Base-by-base conservation (phyloP, 768 basidiomycete genomes). In the Lentinula sp. region DNA sequence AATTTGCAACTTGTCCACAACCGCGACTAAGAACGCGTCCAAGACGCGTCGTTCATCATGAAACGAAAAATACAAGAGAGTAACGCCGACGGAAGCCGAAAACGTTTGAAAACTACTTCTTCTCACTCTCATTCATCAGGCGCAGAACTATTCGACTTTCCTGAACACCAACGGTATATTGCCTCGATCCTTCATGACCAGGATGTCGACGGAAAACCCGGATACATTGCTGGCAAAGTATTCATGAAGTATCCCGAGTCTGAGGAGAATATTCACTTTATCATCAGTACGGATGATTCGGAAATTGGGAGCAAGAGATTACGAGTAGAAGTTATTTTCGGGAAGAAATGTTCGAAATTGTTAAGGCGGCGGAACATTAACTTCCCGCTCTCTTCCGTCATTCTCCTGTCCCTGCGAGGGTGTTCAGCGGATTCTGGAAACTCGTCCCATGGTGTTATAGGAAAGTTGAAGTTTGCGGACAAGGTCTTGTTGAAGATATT, bases 81-180 rank as follows among this genome's bases (percentile, higher is more conserved):
- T 2, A 41, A 15, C 15, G 13, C 41, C 0, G 41, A 56, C 28
- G 55, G 28, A 56, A 35, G 13, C 9, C 18, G 36, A 7, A 54
- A 37, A 13, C 33, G 39, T 13, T 15, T n/a, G 15, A 56, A 33
- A 33, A 16, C 10, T 6, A 18, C 39, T 9, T 20, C 53, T 41
- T 32, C 51, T 5, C 9, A 52, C 3, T 18, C 37, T 20, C n/a
- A 42, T n/a, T 23, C 16, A 8, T 12, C 2, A 8, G 55, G 55
- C 23, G 12, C 12, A 28, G 55, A 56, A 12, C 55, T 56, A 20
- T 56, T 56, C 39, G 55, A 56, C 23, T 56, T 56, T 43, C 55
- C 55, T 32, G 55, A 56, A 42, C 55, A 41, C 55, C 55, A 56
- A 13, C 41, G 55, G 16, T 56, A 56, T 56, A 32, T 56, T 28